Conservation (phyloP, 129 eudicot species). For the Centella asiatica region DNA sequence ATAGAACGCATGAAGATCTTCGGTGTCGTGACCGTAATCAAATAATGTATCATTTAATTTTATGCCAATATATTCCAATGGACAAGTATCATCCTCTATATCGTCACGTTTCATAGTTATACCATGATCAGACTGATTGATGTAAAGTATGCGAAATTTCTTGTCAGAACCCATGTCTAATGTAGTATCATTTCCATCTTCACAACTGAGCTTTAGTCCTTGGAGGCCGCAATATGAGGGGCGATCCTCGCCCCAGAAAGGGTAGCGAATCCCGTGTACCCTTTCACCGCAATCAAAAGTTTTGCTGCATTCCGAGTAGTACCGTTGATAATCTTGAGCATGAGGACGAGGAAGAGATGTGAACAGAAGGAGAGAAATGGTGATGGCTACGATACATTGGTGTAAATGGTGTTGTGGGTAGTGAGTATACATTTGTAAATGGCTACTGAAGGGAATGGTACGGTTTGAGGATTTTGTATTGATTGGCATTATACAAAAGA, state of each 20-base stretch:
- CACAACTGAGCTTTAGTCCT: not conserved
- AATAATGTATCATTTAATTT: not conserved
- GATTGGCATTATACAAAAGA: not conserved
- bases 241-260: constrained; percentile 5
- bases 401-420: not conserved
- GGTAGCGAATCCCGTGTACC: not conserved
- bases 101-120: not conserved
- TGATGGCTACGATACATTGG: too few relatives aligned
- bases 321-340: not conserved
- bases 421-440: not conserved
- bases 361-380: not conserved
- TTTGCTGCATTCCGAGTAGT: not conserved
- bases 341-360: not conserved
- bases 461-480: not conserved
- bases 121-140: not conserved
- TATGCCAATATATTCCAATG: not conserved
- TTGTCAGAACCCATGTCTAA: not conserved
- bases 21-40: not conserved
- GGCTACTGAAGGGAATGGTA: not conserved
- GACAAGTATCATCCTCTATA: not conserved
- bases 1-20: not conserved
- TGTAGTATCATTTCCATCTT: not conserved
- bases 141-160: not conserved
- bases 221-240: not conserved
- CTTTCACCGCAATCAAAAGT: not conserved